These are phyloP conservation scores for Galeopsis tetrahit DNA, from an alignment of 257 asterid species.

Conservation along the genomic window DNA sequence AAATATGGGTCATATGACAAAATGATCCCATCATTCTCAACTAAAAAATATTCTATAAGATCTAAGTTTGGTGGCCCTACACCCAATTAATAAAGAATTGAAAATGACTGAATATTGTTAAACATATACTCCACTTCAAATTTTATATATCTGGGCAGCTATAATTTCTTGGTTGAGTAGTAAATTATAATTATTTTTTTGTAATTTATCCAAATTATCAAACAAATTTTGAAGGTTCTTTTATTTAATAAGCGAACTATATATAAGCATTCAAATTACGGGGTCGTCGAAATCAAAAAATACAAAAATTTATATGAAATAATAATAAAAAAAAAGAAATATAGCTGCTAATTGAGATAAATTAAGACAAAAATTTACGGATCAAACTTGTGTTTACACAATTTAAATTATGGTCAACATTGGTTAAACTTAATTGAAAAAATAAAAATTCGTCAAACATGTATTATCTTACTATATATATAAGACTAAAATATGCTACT, in stretches of 20 bases:
- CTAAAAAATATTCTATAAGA: background rate
- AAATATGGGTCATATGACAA: conserved; percentile 20
- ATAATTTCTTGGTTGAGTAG: background rate
- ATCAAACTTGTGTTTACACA: too few species aligned
- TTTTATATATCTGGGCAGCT: background rate
- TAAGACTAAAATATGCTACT: too few species aligned
- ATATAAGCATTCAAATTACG: background rate
- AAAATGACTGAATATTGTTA: background rate
- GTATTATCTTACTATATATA: too few species aligned
- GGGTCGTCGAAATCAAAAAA: background rate
- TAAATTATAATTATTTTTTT: background rate
- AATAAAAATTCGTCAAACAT: too few species aligned
- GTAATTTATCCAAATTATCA: background rate
- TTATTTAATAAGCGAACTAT: background rate
- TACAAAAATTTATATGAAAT: too few species aligned
- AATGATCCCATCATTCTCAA: conserved; percentile 35
- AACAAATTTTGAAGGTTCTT: background rate
- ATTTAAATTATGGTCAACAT: too few species aligned
- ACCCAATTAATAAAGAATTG: background rate
- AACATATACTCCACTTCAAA: background rate
- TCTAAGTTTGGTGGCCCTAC: background rate
- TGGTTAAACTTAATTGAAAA: too few species aligned
- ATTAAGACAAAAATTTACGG: too few species aligned
- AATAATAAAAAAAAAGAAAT: too few species aligned
- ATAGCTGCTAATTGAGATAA: too few species aligned